A percentile compares a stretch with the other conserved stretches of the same genome.
Evolutionary conservation across 306 rosid genomes (phyloP).

Genomic region (Hylodesmum podocarpum): DNA sequence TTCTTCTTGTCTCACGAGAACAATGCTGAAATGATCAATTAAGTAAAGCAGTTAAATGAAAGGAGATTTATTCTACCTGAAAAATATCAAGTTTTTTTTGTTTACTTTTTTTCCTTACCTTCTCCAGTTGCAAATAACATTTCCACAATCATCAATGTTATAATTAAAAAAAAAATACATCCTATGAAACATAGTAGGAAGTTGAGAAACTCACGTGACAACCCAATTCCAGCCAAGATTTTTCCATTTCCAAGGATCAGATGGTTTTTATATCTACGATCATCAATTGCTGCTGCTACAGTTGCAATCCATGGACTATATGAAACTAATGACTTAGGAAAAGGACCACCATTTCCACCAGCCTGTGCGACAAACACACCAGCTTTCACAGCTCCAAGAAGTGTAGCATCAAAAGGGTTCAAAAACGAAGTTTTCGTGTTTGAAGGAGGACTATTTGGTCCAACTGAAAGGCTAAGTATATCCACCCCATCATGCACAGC

Average conservation of each 20-base stretch:
- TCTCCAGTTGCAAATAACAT: background rate
- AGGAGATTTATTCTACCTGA: constrained; percentile 4
- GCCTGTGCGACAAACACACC: constrained; percentile 99
- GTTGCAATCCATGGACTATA: constrained; percentile 98
- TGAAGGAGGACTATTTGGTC: constrained; percentile 96
- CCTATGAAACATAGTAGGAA: background rate
- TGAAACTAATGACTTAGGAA: constrained; percentile 92
- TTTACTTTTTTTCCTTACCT: background rate
- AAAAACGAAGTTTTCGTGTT: constrained; percentile 81
- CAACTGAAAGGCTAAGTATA: constrained; percentile 96
- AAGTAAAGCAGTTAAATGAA: background rate
- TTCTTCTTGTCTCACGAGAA: constrained; percentile 13
- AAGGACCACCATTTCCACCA: constrained; percentile 98
- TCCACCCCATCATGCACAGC: constrained; percentile 98
- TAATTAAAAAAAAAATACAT: constrained; percentile 6
- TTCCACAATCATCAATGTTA: constrained; percentile 8
- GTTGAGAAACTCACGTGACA: constrained; percentile 83
- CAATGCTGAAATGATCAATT: background rate
- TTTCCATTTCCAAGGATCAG: constrained; percentile 87
- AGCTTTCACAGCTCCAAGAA: constrained; percentile 98
- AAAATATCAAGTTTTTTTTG: background rate
- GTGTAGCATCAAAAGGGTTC: constrained; percentile 98
- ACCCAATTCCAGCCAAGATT: constrained; percentile 79
- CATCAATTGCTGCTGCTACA: constrained; percentile 98
- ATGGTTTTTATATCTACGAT: constrained; percentile 97